A percentile compares a stretch with the other conserved stretches of the same genome.
These are phyloP conservation scores for Spergularia bocconei DNA, from an alignment of 148 eudicot genomes.

Conservation along the genomic window DNA sequence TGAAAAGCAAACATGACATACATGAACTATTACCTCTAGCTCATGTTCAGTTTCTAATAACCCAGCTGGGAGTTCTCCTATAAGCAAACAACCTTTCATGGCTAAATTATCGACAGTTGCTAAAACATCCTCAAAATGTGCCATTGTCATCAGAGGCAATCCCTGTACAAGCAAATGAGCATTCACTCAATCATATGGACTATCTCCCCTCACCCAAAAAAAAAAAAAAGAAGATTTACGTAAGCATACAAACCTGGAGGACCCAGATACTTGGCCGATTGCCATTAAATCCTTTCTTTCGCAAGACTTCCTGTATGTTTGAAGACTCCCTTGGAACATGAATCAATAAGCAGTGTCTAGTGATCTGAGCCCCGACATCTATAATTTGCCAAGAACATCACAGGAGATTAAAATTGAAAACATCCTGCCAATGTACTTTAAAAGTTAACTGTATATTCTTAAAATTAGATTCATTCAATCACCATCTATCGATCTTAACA, in stretches of 20 bases:
- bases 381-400: conserved; percentile 25
- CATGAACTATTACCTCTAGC: conserved; percentile 40
- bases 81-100: conserved; percentile 63
- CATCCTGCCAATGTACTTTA: not conserved
- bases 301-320: conserved; percentile 48
- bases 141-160: conserved; percentile 56
- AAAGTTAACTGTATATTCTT: not conserved
- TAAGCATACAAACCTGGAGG: conserved; percentile 50
- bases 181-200: conserved; percentile 2
- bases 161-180: conserved; percentile 47
- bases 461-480: not conserved
- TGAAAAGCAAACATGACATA: not conserved
- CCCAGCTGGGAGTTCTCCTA: conserved; percentile 76
- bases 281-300: conserved; percentile 66
- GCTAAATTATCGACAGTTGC: conserved; percentile 52
- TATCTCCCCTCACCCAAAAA: not conserved
- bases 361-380: conserved; percentile 80
- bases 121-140: conserved; percentile 52
- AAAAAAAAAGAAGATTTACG: not conserved
- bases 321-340: conserved; percentile 62
- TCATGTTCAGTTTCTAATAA: conserved; percentile 45
- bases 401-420: not conserved
- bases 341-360: conserved; percentile 57
- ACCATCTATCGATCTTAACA: not conserved
- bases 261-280: conserved; percentile 77